phyloP scores from a whole-genome alignment of 1,284 basidiomycete species.

The Pseudozyma flocculosa region DNA sequence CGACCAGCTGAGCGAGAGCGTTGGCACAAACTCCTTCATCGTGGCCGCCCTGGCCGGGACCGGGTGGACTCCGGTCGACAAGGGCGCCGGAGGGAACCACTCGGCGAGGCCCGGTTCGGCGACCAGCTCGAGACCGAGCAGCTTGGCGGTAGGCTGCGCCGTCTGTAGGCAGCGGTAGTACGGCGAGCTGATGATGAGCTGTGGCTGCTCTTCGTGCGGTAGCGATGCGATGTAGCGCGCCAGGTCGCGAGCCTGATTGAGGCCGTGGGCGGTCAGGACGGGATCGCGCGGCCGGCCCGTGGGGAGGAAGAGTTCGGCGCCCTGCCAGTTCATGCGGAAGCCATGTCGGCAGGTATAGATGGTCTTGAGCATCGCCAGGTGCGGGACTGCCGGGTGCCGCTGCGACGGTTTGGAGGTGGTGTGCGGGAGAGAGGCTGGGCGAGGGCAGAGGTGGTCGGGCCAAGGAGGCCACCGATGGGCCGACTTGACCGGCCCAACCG shows the following conservation, averaged over 20 bases:
- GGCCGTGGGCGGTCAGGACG: conserved; percentile 73
- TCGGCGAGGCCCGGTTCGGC: conserved; percentile 77
- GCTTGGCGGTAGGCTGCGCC: conserved; percentile 66
- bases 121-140: conserved; percentile 69
- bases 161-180: conserved; percentile 83
- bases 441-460: too few species aligned
- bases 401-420: too few species aligned
- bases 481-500: too few species aligned
- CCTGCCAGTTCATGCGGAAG: conserved; percentile 64
- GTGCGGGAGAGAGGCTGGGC: too few species aligned
- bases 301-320: conserved; percentile 64
- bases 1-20: conserved; percentile 62
- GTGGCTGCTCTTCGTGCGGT: conserved; percentile 70
- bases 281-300: conserved; percentile 76
- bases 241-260: conserved; percentile 73
- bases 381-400: too few species aligned
- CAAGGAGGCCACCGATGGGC: too few species aligned
- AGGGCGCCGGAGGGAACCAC: conserved; percentile 74
- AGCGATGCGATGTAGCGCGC: conserved; percentile 68
- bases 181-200: conserved; percentile 65
- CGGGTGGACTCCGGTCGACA: conserved; percentile 61
- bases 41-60: conserved; percentile 58
- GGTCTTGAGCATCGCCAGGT: conserved; percentile 67
- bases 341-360: conserved; percentile 76
- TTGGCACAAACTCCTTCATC: conserved; percentile 70